Evolutionary conservation across 1,284 basidiomycete genomes (phyloP).

Genomic region (Puccinia triticina): DNA sequence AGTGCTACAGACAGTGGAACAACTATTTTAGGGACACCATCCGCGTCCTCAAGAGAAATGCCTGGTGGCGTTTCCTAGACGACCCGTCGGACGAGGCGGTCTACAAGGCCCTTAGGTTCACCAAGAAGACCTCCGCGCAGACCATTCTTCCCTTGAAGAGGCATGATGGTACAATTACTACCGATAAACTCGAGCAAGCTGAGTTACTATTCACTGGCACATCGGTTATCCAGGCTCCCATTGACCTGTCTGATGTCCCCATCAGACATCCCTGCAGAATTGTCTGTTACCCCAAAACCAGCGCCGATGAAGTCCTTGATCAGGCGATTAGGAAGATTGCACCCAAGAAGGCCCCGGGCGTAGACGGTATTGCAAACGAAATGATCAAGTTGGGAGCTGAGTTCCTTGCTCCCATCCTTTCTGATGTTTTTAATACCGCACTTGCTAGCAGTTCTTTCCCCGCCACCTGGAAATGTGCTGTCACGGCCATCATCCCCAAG

Average conservation of each 20-base stretch:
- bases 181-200: constrained; percentile 1
- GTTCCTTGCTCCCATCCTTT: not conserved
- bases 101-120: not conserved
- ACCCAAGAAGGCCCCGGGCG: constrained; percentile 7
- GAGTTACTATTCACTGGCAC: not conserved
- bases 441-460: not conserved
- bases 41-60: not conserved
- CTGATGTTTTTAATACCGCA: not conserved
- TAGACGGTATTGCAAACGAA: constrained; percentile 13
- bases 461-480: not conserved
- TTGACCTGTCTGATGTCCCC: not conserved
- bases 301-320: not conserved
- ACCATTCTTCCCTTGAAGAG: not conserved
- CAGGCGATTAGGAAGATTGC: not conserved
- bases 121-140: not conserved
- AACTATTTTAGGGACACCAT: not conserved
- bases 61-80: not conserved
- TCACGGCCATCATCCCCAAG: constrained; percentile 5
- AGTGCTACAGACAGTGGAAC: too few relatives aligned
- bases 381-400: not conserved
- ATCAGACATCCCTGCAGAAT: not conserved
- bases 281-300: not conserved
- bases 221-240: not conserved
- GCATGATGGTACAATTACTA: not conserved
- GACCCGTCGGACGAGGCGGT: not conserved